Evolutionary conservation across 2,329 filamentous ascomycete genomes (phyloP).

Genomic region (Fusarium anguioides): DNA sequence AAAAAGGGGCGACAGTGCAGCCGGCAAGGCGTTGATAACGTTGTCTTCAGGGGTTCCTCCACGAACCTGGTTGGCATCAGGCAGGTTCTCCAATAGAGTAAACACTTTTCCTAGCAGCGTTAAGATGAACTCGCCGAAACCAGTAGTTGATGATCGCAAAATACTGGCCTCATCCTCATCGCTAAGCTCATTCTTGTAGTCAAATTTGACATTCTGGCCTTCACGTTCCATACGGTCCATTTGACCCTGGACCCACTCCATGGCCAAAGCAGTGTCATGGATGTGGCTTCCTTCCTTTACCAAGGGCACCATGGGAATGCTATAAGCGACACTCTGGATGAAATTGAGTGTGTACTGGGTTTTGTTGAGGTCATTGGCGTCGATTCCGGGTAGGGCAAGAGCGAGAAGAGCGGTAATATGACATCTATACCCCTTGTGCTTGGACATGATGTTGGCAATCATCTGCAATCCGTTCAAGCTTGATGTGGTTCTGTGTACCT

Average conservation of each 20-base stretch:
- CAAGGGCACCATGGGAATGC: slow-evolving; percentile 90
- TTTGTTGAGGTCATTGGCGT: slow-evolving; percentile 97
- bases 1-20: slow-evolving; percentile 89
- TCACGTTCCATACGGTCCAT: slow-evolving; percentile 94
- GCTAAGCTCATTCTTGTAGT: slow-evolving; percentile 83
- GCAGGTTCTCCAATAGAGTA: slow-evolving; percentile 92
- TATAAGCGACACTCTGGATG: slow-evolving; percentile 95
- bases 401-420: slow-evolving; percentile 96
- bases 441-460: slow-evolving; percentile 89
- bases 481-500: slow-evolving; percentile 95
- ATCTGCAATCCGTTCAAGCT: slow-evolving; percentile 92
- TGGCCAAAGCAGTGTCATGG: slow-evolving; percentile 80
- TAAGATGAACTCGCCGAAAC: slow-evolving; percentile 91
- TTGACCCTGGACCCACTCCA: slow-evolving; percentile 93
- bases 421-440: slow-evolving; percentile 94
- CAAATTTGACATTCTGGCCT: slow-evolving; percentile 84
- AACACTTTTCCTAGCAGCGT: slow-evolving; percentile 95
- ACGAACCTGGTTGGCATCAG: slow-evolving; percentile 87
- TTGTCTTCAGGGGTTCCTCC: slow-evolving; percentile 96
- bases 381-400: slow-evolving; percentile 91
- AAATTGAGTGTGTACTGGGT: slow-evolving; percentile 94
- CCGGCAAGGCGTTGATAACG: slow-evolving; percentile 93
- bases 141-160: slow-evolving; percentile 91
- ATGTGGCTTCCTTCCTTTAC: slow-evolving; percentile 68
- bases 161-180: slow-evolving; percentile 91